Evolutionary conservation across 2,329 filamentous ascomycete species (phyloP), one percentile per base, ranked within the genome.

Genomic region (Diaporthe ampelina): DNA sequence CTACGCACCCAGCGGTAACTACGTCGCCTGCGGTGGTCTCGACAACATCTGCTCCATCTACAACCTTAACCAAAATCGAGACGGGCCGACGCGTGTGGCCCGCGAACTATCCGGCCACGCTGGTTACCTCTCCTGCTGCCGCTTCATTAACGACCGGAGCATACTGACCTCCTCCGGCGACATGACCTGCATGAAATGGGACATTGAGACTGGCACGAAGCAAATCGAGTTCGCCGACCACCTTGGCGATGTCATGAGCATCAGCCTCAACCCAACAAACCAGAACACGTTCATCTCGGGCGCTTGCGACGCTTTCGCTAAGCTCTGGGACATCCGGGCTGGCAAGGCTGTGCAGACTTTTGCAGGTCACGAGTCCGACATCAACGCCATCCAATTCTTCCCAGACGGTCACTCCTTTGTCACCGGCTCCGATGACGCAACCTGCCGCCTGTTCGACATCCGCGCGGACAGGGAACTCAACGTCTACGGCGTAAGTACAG

Each of bases 41-140:
- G 97, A 99, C 87, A 99, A 99, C 86, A 98, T 99, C 83, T 98
- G 97, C 90, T 98, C 96, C 80, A 98, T 99, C 84, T 99, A 99
- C 89, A 99, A 98, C 85, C 91, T 99, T 76, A 98, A 97, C 77
- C 95, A 97, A 77, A 91, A 92, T 83, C 91, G 96, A 80, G 97
- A 99, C 85, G 97, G 96, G n/a, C 97, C 97, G 13, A 98, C 97
- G 59, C 94, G 97, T 77, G 97, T 98, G 76, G 96, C 96, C 77
- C 93, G 96, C 78, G 97, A 99, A 86, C 89, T 99, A 65, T 98
- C 97, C 43, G 97, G 97, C 57, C 97, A 99, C 84, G 97, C 96
- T 58, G 97, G 97, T 68, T 99, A 99, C 82, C 91, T 99, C 58
- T 98, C 95, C 29, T 99, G 97, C 93, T 98, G 97, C 84, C 94